Percentiles rank a stretch among this genome's conserved stretches.
phyloP scores from a whole-genome alignment of 768 basidiomycete species.

The Phylloporus scabripes region DNA sequence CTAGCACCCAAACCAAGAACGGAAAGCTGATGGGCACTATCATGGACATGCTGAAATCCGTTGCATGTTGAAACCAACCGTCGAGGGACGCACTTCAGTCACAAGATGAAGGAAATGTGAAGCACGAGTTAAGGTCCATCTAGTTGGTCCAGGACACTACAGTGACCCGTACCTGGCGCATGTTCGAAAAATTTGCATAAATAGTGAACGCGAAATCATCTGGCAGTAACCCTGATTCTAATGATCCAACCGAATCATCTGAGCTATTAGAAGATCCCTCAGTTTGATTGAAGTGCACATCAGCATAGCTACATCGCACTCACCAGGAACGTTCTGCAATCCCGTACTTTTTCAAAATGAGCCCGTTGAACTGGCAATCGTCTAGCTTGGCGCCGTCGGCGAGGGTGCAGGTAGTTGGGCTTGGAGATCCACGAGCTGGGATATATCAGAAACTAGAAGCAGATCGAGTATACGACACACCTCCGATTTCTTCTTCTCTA shows the following conservation, averaged over 20 bases:
- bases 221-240: not conserved
- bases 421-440: constrained; percentile 64
- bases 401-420: constrained; percentile 44
- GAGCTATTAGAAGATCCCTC: not conserved
- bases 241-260: not conserved
- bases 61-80: not conserved
- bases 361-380: not conserved
- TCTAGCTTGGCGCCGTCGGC: constrained; percentile 7
- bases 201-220: not conserved
- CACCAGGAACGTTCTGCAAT: not conserved
- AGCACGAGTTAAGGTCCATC: not conserved
- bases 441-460: constrained; percentile 12
- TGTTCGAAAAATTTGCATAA: not conserved
- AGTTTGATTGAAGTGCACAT: not conserved
- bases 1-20: constrained; percentile 44
- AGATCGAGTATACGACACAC: constrained; percentile 33
- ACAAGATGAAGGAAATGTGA: not conserved
- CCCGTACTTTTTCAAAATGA: not conserved
- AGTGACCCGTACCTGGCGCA: not conserved
- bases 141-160: not conserved
- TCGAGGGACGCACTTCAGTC: not conserved
- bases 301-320: not conserved
- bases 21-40: constrained; percentile 49
- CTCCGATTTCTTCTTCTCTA: constrained; percentile 80
- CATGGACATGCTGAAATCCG: not conserved